Conservation (phyloP, 305 asterid genomes). For the Fraxinus floribunda region DNA sequence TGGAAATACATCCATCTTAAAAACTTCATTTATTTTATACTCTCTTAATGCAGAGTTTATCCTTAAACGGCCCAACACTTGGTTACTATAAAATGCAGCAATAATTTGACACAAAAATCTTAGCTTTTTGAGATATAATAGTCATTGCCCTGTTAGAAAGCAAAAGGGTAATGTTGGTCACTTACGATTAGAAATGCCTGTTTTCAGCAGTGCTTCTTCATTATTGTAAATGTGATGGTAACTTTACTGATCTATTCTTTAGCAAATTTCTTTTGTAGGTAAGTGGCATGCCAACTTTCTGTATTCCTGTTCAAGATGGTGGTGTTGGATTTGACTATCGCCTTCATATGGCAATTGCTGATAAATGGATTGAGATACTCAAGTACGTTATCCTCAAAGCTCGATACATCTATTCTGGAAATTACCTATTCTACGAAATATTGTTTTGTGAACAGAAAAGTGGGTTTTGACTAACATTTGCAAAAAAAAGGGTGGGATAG, state of each 20-base stretch:
- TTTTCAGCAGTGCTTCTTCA: conserved; percentile 1
- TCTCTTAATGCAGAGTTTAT: not conserved
- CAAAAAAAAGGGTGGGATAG: not conserved
- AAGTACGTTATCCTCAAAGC: conserved; percentile 54
- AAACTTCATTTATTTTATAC: not conserved
- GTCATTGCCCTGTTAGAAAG: conserved; percentile 13
- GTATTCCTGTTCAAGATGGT: conserved; percentile 91
- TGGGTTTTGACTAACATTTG: not conserved
- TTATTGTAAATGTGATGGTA: conserved; percentile 18
- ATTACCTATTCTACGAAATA: not conserved
- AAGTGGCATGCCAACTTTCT: conserved; percentile 98
- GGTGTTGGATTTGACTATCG: conserved; percentile 99
- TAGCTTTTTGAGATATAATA: not conserved
- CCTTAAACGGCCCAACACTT: not conserved
- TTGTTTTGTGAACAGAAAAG: conserved; percentile 7
- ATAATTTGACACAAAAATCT: not conserved
- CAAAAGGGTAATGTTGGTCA: conserved; percentile 5
- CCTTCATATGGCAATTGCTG: conserved; percentile 98
- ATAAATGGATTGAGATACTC: conserved; percentile 96
- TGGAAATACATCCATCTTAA: not conserved
- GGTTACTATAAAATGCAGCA: not conserved
- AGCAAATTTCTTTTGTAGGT: conserved; percentile 54
- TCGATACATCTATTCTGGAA: conserved; percentile 16
- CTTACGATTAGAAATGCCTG: not conserved
- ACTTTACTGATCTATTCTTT: conserved; percentile 17